These are phyloP conservation scores for Neurospora sp. DNA, from an alignment of 495 filamentous ascomycete genomes.

Conservation along the genomic window DNA sequence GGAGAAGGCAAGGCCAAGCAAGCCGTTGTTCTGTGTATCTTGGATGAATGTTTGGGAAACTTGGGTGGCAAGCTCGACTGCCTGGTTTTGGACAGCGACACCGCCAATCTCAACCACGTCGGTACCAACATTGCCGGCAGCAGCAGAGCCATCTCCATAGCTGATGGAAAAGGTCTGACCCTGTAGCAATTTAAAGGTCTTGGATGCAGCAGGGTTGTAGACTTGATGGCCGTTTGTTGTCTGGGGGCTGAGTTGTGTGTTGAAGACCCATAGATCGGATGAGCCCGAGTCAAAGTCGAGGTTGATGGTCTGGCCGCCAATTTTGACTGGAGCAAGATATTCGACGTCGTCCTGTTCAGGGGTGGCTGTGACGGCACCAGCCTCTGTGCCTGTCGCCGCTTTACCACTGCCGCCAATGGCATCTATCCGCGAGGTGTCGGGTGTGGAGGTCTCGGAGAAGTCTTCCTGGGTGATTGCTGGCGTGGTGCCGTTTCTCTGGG, in stretches of 20 bases:
- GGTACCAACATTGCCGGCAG: constrained; percentile 55
- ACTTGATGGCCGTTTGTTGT: constrained; percentile 42
- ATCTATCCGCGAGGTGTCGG: constrained; percentile 14
- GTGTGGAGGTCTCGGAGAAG: background rate
- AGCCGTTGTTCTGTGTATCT: constrained; percentile 54
- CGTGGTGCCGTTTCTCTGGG: constrained; percentile 3
- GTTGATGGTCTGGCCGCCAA: constrained; percentile 64
- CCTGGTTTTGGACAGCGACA: constrained; percentile 53
- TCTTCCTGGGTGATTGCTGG: background rate
- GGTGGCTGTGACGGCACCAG: constrained; percentile 48
- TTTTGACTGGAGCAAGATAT: constrained; percentile 59
- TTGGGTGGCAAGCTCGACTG: constrained; percentile 57
- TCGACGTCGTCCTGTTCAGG: constrained; percentile 54
- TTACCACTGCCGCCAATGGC: background rate
- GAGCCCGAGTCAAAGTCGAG: constrained; percentile 81
- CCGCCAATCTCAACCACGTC: constrained; percentile 70
- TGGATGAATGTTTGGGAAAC: constrained; percentile 56
- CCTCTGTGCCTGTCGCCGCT: background rate
- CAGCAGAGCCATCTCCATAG: constrained; percentile 67
- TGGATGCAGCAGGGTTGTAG: constrained; percentile 53
- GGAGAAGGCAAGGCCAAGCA: constrained; percentile 69
- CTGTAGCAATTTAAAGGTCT: constrained; percentile 34
- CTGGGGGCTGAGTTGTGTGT: constrained; percentile 42
- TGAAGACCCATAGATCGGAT: constrained; percentile 79
- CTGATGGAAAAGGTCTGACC: constrained; percentile 50